Base-by-base conservation (phyloP, 306 rosid species). In the Cicer pinnatifidum region DNA sequence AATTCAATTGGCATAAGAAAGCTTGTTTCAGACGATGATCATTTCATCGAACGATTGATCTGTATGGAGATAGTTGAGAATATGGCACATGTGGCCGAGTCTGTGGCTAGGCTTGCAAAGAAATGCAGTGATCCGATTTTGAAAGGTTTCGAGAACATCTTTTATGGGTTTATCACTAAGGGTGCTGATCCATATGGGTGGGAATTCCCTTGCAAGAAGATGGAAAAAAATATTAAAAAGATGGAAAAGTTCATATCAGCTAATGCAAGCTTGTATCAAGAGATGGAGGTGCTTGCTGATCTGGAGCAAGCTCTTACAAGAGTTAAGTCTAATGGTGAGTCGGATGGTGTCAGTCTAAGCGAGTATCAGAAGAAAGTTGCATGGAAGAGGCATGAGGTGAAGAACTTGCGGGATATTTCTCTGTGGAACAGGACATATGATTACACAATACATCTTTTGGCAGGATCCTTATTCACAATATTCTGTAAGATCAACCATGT, bases 401-500 rank as follows among this genome's bases (percentile, higher is more conserved):
- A 84, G 78, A 75, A 73, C 85, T 75, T 93, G 61, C 80, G 85
- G 81, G 92, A 89, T 20, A 57, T 78, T 67, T 91, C 99, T 74
- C 73, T 92, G 77, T 95, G 99, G 99, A 95, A 85, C 86, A 81
- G 84, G 86, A 90, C 97, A 37, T 92, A 86, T 35, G 97, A 95
- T 78, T 95, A 95, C 81, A 57, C 91, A 5, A 76, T 92, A 72
- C 89, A 69, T 78, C 92, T 91, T 71, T 79, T 95, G 70, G 97
- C 90, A 58, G 85, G 93, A 84, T 86, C 96, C 75, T 77, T 95
- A 64, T 88, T 90, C 86, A 89, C 99, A 44, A 86, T 87, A 74
- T 90, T 87, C 74, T 67, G 81, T 56, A 85, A 85, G 89, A 86
- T 95, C 84, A 85, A 90, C 72, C 88, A 87, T 80, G 88, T 95